Conservation (phyloP, 768 basidiomycete genomes). For the Podaxis sp. region DNA sequence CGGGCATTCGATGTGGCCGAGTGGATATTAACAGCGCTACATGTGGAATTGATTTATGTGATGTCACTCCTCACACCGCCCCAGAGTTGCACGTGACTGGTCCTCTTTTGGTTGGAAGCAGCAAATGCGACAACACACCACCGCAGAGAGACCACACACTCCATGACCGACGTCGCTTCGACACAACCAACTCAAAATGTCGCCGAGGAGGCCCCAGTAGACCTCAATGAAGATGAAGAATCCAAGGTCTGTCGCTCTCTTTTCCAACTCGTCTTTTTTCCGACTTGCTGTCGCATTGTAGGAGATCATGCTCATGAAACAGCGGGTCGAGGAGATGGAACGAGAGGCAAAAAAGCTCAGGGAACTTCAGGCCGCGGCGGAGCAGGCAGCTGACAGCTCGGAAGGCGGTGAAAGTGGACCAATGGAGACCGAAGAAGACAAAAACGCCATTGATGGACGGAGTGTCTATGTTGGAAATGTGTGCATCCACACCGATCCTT, state of each 20-base stretch:
- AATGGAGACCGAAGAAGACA: slow-evolving; percentile 86
- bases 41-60: neutral
- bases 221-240: slow-evolving; percentile 65
- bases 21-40: neutral
- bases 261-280: slow-evolving; percentile 19
- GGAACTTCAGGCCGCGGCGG: slow-evolving; percentile 81
- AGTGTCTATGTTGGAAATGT: slow-evolving; percentile 98
- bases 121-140: slow-evolving; percentile 1
- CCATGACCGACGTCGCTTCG: slow-evolving; percentile 54
- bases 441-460: slow-evolving; percentile 73
- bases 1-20: neutral
- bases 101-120: slow-evolving; percentile 1
- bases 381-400: slow-evolving; percentile 50
- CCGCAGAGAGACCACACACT: neutral
- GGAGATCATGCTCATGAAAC: slow-evolving; percentile 91
- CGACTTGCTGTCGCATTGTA: slow-evolving; percentile 27
- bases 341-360: slow-evolving; percentile 84
- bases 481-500: slow-evolving; percentile 37
- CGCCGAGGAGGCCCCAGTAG: slow-evolving; percentile 38
- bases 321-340: slow-evolving; percentile 92
- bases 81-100: slow-evolving; percentile 7
- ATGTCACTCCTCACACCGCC: neutral
- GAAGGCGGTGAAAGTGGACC: slow-evolving; percentile 45
- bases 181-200: slow-evolving; percentile 39
- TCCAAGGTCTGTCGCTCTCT: slow-evolving; percentile 45